Conservation (phyloP, 2,329 filamentous ascomycete species). For the Pseudophaeomoniella oleicola region DNA sequence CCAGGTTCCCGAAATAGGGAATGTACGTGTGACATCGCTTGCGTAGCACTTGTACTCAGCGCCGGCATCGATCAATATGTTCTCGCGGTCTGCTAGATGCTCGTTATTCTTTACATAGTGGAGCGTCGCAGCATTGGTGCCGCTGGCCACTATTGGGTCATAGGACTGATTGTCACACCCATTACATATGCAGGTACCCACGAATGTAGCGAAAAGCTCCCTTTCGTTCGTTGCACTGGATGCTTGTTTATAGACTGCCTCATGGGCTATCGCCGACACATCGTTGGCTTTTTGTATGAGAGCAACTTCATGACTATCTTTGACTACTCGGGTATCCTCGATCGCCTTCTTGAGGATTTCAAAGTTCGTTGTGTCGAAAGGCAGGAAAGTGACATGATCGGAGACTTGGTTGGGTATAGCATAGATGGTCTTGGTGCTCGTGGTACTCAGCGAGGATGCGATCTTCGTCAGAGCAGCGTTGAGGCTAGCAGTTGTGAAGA, state of each 20-base stretch:
- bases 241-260: constrained; percentile 52
- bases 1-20: constrained; percentile 62
- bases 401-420: constrained; percentile 69
- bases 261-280: constrained; percentile 65
- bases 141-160: constrained; percentile 73
- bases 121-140: constrained; percentile 66
- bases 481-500: constrained; percentile 57
- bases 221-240: constrained; percentile 57
- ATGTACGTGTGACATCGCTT: constrained; percentile 76
- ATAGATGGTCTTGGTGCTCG: constrained; percentile 43
- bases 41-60: constrained; percentile 78
- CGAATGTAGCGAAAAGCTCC: constrained; percentile 67
- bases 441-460: constrained; percentile 13
- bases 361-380: constrained; percentile 51
- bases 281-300: constrained; percentile 69
- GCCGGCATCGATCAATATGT: constrained; percentile 76
- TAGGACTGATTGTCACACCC: constrained; percentile 73
- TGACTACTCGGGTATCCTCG: constrained; percentile 65
- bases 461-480: constrained; percentile 53
- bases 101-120: constrained; percentile 78
- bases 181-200: constrained; percentile 54
- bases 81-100: constrained; percentile 51
- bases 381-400: constrained; percentile 54
- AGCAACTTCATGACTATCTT: constrained; percentile 72
- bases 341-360: constrained; percentile 53